These are phyloP conservation scores for Meyerozyma elateridarum DNA, from an alignment of 1,139 yeast genomes.

Conservation along the genomic window DNA sequence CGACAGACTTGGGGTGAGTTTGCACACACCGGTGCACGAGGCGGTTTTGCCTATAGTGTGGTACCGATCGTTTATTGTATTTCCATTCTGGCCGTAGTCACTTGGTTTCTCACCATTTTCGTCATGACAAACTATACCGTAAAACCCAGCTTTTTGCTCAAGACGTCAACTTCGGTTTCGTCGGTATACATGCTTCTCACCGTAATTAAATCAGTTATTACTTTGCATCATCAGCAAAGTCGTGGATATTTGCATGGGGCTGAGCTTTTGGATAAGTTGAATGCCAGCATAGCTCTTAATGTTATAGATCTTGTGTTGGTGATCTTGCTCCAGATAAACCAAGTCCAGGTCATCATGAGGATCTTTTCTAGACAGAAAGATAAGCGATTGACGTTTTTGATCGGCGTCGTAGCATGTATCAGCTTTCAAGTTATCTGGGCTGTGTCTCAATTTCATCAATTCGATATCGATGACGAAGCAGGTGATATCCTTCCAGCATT, in stretches of 20 bases:
- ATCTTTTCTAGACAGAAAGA: conserved; percentile 68
- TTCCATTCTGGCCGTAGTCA: conserved; percentile 61
- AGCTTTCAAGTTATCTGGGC: conserved; percentile 70
- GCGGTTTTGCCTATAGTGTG: conserved; percentile 51
- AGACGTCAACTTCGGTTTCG: conserved; percentile 43
- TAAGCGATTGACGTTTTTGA: conserved; percentile 57
- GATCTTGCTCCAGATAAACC: conserved; percentile 60
- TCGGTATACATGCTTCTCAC: conserved; percentile 51
- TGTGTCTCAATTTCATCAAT: conserved; percentile 48
- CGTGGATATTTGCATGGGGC: conserved; percentile 55
- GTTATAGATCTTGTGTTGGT: conserved; percentile 62
- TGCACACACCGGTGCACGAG: conserved; percentile 26
- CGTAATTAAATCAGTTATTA: conserved; percentile 43
- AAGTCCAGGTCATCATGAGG: conserved; percentile 72
- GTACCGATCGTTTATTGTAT: conserved; percentile 60
- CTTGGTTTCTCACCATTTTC: conserved; percentile 59
- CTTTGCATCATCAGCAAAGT: conserved; percentile 46
- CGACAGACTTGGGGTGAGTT: conserved; percentile 37
- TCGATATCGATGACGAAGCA: conserved; percentile 32
- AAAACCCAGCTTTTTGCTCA: conserved; percentile 47
- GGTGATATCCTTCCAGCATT: conserved; percentile 71
- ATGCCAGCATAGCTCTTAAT: conserved; percentile 45
- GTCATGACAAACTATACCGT: conserved; percentile 58
- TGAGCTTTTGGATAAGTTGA: conserved; percentile 43
- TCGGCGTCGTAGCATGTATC: conserved; percentile 56